Evolutionary conservation across 345 rosid genomes (phyloP).

Genomic region (Sonneratia alba): DNA sequence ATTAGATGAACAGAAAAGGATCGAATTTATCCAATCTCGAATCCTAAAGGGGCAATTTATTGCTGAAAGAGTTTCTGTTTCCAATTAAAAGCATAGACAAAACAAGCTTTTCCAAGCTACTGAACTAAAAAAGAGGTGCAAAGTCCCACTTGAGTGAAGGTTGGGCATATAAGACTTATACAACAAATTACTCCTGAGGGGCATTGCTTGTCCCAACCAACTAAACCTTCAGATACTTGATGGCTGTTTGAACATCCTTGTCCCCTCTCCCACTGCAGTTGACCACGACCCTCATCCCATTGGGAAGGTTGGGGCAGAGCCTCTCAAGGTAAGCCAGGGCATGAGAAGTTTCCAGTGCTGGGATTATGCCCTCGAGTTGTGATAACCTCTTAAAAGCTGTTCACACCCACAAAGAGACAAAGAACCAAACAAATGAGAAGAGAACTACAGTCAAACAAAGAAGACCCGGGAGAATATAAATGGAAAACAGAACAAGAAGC

Average conservation of each 20-base stretch:
- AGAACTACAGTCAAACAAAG: not conserved
- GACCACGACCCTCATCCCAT: slow-evolving; percentile 53
- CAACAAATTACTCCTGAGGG: not conserved
- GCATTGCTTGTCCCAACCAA: not conserved
- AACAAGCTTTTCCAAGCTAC: not conserved
- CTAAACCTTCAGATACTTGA: slow-evolving; percentile 52
- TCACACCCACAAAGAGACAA: not conserved
- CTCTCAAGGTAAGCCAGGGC: slow-evolving; percentile 74
- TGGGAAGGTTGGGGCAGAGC: slow-evolving; percentile 63
- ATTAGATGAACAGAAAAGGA: not conserved
- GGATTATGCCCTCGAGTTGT: slow-evolving; percentile 73
- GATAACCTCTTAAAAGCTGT: slow-evolving; percentile 85
- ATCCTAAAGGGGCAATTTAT: not conserved
- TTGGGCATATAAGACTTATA: not conserved
- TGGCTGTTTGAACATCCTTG: slow-evolving; percentile 85
- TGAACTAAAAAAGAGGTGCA: not conserved
- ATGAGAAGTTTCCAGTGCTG: slow-evolving; percentile 90
- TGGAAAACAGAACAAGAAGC: not conserved
- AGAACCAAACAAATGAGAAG: not conserved
- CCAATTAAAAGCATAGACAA: not conserved
- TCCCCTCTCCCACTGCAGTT: slow-evolving; percentile 96
- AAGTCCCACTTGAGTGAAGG: not conserved
- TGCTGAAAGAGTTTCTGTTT: not conserved
- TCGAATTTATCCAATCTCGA: not conserved
- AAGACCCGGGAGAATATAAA: not conserved